Evolutionary conservation across 108 stramenopile species (phyloP), one percentile per base, ranked within the genome.

Genomic region (Stephanodiscus triporus): DNA sequence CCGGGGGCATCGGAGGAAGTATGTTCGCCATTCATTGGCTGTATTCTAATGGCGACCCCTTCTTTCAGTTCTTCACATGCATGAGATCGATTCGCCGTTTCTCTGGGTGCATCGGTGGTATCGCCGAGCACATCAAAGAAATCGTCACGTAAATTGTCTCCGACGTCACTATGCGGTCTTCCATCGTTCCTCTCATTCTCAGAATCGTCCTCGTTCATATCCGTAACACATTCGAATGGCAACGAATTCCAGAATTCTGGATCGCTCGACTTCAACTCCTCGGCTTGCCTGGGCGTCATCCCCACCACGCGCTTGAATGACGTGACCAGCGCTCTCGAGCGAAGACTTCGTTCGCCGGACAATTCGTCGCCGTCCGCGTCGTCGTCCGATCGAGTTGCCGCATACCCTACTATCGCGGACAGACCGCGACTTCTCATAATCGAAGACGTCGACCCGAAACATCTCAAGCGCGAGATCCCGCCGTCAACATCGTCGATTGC

Each of bases 291-390:
- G 6, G 51, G 59, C 37, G 72, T 74, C 70, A 78, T 86, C 7
- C 89, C 88, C 49, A 89, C 75, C 5, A 92, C 57, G 45, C 91
- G 83, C 58, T 92, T 89, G 72, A 89, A 73, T 38, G 87, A 88
- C 8, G 87, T 76, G 36, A 88, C 62, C 6, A 71, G 40, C 24
- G 80, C 76, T 32, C 32, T 11, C 42, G 45, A 32, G 2, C 20
- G 26, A 13, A 36, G 32, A 34, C 43, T 56, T 9, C 19, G n/a
- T 37, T 49, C 5, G n/a, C 30, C 42, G 22, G 36, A 30, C 49
- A 51, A 29, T 42, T 80, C 37, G 60, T 47, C 51, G 29, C 24
- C 55, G 69, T 69, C 68, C 61, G 49, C 11, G 19, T 22, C 32
- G 34, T 26, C 43, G 34, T 13, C 26, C 22, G 56, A 57, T 49